Conservation (phyloP, 1,284 basidiomycete species). For the Xanthoconium separans region DNA sequence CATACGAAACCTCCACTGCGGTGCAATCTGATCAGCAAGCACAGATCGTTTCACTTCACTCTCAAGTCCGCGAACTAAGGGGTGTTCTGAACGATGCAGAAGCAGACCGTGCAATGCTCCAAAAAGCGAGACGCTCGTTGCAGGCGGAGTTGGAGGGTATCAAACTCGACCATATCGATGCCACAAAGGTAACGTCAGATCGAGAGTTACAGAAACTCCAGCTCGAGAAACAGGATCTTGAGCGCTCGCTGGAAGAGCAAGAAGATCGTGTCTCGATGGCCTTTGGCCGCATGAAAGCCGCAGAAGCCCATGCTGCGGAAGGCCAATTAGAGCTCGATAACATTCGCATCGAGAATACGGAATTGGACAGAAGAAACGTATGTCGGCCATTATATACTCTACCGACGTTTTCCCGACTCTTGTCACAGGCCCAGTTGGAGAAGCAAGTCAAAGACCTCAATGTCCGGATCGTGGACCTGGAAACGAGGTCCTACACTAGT, state of each 20-base stretch:
- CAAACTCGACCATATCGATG: conserved; percentile 72
- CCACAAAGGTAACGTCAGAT: conserved; percentile 69
- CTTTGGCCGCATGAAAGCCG: conserved; percentile 77
- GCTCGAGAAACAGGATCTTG: conserved; percentile 77
- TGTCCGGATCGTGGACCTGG: conserved; percentile 76
- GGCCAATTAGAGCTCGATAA: conserved; percentile 74
- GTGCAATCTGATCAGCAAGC: conserved; percentile 79
- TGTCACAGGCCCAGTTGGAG: conserved; percentile 68
- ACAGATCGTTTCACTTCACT: conserved; percentile 80
- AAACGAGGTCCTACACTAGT: conserved; percentile 70
- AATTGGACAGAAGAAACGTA: conserved; percentile 76
- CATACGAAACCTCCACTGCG: conserved; percentile 72
- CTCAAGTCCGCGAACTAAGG: conserved; percentile 82
- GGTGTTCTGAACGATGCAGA: conserved; percentile 81
- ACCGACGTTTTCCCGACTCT: conserved; percentile 4
- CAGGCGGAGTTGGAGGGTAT: conserved; percentile 80
- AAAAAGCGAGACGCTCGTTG: conserved; percentile 79
- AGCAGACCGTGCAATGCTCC: conserved; percentile 73
- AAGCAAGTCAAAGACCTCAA: conserved; percentile 83
- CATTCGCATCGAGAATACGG: conserved; percentile 73
- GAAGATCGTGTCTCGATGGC: conserved; percentile 71
- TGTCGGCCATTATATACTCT: conserved; percentile 27
- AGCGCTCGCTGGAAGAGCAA: conserved; percentile 77
- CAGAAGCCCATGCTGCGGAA: conserved; percentile 72
- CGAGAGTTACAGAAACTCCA: conserved; percentile 73